Conservation (phyloP, 1,284 basidiomycete species). For the Porogramme epimiltina region DNA sequence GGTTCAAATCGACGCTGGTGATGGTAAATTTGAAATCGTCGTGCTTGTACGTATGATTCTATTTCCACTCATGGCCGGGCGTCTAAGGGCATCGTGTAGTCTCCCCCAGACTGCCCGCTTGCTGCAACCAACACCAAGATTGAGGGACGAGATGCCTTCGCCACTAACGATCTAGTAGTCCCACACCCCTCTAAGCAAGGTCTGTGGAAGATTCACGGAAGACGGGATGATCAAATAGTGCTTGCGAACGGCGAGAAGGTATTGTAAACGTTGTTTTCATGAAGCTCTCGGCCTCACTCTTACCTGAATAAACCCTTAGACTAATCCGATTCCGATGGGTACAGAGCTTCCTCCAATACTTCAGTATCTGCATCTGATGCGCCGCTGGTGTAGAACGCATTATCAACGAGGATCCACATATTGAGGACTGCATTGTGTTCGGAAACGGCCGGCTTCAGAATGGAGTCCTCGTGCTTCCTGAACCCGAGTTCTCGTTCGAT, state of each 20-base stretch:
- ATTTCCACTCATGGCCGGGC: too few species aligned
- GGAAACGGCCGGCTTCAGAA: constrained; percentile 39
- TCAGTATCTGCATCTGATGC: neutral
- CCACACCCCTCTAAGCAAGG: constrained; percentile 8
- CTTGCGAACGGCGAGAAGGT: constrained; percentile 18
- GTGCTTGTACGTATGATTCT: constrained; percentile 1
- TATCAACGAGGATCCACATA: constrained; percentile 29
- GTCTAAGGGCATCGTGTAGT: neutral
- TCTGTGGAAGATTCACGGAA: constrained; percentile 7
- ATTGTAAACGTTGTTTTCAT: neutral
- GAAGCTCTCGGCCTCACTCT: neutral
- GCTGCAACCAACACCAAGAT: constrained; percentile 6
- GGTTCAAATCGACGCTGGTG: neutral
- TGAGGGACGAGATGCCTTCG: constrained; percentile 6
- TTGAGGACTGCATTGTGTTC: constrained; percentile 37
- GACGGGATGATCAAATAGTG: constrained; percentile 14
- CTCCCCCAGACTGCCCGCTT: constrained; percentile 5
- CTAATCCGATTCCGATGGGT: constrained; percentile 46
- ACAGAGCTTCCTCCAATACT: neutral
- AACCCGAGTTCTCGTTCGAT: constrained; percentile 27
- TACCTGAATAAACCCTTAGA: too few species aligned
- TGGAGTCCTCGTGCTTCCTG: constrained; percentile 39
- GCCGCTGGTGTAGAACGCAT: constrained; percentile 30
- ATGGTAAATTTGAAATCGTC: constrained; percentile 10
- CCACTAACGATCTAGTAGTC: constrained; percentile 11